Conservation (phyloP, 179 eudicot species). For the Amaranthus tricolor region DNA sequence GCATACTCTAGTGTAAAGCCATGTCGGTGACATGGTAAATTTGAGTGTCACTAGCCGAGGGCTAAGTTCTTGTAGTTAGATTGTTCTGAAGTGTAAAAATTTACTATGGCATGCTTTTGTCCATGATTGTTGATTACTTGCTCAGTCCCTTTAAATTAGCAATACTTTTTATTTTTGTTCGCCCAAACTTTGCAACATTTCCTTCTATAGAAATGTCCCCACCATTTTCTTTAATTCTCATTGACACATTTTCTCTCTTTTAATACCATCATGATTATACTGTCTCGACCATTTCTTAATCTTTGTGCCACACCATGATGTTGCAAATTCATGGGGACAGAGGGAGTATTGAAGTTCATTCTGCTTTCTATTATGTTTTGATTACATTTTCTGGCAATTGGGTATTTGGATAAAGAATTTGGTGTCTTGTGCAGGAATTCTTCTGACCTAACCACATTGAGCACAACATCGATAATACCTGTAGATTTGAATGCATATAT, state of each 20-base stretch:
- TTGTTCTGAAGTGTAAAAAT: neutral
- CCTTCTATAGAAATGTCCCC: too few relatives aligned
- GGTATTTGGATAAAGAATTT: constrained; percentile 1
- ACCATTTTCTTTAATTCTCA: too few relatives aligned
- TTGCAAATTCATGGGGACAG: too few relatives aligned
- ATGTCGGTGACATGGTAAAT: neutral
- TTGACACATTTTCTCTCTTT: too few relatives aligned
- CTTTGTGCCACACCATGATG: too few relatives aligned
- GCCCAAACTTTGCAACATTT: too few relatives aligned
- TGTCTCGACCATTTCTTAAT: too few relatives aligned
- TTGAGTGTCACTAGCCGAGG: neutral
- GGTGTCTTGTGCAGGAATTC: constrained; percentile 54
- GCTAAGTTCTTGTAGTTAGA: neutral
- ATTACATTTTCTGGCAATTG: neutral
- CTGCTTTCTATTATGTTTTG: constrained; percentile 7
- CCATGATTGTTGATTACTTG: neutral
- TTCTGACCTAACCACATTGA: constrained; percentile 75
- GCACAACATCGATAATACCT: constrained; percentile 71
- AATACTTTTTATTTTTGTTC: too few relatives aligned
- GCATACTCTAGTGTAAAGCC: neutral
- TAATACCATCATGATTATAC: too few relatives aligned
- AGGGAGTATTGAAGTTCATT: neutral
- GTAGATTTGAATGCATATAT: constrained; percentile 86
- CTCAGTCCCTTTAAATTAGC: too few relatives aligned
- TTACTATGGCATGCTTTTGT: neutral